Evolutionary conservation across 306 rosid genomes (phyloP), one percentile per base, ranked within the genome.

Genomic region (Trichosanthes cucumerina): DNA sequence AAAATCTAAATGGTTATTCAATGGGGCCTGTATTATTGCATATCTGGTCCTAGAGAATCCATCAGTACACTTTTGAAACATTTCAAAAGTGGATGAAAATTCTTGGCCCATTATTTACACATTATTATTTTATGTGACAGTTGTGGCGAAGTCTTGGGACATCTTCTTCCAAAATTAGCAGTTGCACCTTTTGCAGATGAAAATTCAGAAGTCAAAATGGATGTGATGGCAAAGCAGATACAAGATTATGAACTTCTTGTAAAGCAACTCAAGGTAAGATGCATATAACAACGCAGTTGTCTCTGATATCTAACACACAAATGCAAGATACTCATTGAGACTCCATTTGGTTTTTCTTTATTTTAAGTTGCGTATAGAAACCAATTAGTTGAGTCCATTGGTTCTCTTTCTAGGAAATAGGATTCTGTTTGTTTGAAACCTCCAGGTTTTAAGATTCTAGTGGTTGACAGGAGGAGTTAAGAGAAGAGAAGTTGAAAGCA

Each of bases 401-500:
- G 21, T 44, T 74, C 57, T 36, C 33, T 83, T 80, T 77, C 66
- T 68, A 65, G 46, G 41, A 62, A 75, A 26, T 60, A 52, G n/a
- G 49, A 44, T 64, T 80, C 43, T 58, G 43, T 80, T 76, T 52
- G 60, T 88, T 83, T 80, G 66, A 46, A 49, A 78, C 75, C 76
- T 58, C 10, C 65, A 41, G 34, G 59, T 70, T 53, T 72, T 79
- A 65, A 58, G 56, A 49, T 47, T 39, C 75, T 79, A 43, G 23
- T 26, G 77, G 64, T 82, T 84, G 24, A 80, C 74, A 92, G 98
- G 97, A 83, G 74, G 88, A 94, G 84, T 80, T 90, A 71, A 88
- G 86, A 86, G 90, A 80, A 78, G 97, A 94, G 86, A 94, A 86
- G 87, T 84, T 82, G 84, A 94, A 86, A 87, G 93, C 97, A 79